These are phyloP conservation scores for Jatropha multifida DNA, from an alignment of 441 rosid species.

Conservation along the genomic window DNA sequence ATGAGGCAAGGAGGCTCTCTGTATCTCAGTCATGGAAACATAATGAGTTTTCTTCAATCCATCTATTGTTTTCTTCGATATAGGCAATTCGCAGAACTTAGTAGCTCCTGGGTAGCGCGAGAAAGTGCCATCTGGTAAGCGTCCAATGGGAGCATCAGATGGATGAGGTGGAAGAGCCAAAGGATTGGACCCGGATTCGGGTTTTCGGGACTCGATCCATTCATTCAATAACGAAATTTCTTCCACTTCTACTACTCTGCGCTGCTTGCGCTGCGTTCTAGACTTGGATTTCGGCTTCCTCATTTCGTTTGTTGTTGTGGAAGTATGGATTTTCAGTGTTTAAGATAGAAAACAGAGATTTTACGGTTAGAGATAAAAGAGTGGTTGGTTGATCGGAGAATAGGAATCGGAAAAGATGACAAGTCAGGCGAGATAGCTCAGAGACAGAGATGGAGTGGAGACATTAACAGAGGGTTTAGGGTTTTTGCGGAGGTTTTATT, in stretches of 20 bases:
- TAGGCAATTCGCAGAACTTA: constrained; percentile 60
- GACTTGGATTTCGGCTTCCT: constrained; percentile 47
- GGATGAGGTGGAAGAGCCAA: constrained; percentile 53
- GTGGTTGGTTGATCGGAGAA: not conserved
- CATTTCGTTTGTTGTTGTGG: constrained; percentile 31
- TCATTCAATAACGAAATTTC: constrained; percentile 49
- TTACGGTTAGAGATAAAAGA: not conserved
- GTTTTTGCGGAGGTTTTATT: constrained; percentile 1
- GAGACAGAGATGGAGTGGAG: not conserved
- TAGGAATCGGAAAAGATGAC: not conserved
- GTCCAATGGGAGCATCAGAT: constrained; percentile 45
- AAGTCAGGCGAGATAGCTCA: not conserved
- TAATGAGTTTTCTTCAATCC: constrained; percentile 56
- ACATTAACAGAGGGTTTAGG: not conserved
- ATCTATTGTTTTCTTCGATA: constrained; percentile 65
- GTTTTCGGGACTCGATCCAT: constrained; percentile 83
- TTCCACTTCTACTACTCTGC: constrained; percentile 37
- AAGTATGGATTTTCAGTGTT: too few relatives aligned
- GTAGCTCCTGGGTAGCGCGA: constrained; percentile 64
- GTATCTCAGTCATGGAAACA: constrained; percentile 73
- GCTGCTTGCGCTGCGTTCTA: constrained; percentile 40
- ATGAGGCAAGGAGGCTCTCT: constrained; percentile 84
- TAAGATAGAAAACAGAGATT: too few relatives aligned
- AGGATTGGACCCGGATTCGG: constrained; percentile 80
- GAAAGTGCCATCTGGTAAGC: constrained; percentile 39